Evolutionary conservation across 78 protist species (phyloP).

Genomic region (Dictyostelium firmibasis): DNA sequence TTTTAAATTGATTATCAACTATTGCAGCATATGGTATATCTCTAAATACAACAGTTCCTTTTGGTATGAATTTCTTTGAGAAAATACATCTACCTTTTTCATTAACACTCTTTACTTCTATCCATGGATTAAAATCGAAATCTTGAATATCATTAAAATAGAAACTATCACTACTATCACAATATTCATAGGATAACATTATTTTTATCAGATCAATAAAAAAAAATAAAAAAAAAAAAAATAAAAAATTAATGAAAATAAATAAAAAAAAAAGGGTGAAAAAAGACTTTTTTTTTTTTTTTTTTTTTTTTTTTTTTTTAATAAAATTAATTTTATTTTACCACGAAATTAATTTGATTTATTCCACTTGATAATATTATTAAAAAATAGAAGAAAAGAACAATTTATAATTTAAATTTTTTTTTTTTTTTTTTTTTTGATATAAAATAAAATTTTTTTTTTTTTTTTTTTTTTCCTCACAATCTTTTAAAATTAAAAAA

Average conservation of each 20-base stretch:
- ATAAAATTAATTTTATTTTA: too few species aligned
- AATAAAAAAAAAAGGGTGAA: not conserved
- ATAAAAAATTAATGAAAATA: not conserved
- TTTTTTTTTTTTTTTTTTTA: too few species aligned
- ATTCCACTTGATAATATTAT: too few species aligned
- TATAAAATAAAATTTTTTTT: too few species aligned
- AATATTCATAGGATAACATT: not conserved
- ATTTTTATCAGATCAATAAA: not conserved
- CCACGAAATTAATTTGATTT: too few species aligned
- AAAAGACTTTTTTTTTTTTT: too few species aligned
- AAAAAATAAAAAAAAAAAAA: not conserved
- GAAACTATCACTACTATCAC: not conserved
- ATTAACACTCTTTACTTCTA: not conserved
- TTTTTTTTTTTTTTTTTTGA: too few species aligned
- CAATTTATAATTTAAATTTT: too few species aligned
- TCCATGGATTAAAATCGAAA: conserved; percentile 25
- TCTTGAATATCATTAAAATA: not conserved
- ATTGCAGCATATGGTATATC: conserved; percentile 44
- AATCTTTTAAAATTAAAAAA: too few species aligned
- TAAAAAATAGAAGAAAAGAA: too few species aligned
- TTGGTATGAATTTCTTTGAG: conserved; percentile 40
- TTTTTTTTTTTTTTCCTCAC: too few species aligned
- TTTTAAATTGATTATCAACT: conserved; percentile 34
- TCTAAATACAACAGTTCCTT: conserved; percentile 18
- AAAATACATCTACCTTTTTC: conserved; percentile 42